A percentile compares a stretch with the other conserved stretches of the same genome.
Conservation (phyloP, 2,329 filamentous ascomycete genomes). For the Xylariales sp. region DNA sequence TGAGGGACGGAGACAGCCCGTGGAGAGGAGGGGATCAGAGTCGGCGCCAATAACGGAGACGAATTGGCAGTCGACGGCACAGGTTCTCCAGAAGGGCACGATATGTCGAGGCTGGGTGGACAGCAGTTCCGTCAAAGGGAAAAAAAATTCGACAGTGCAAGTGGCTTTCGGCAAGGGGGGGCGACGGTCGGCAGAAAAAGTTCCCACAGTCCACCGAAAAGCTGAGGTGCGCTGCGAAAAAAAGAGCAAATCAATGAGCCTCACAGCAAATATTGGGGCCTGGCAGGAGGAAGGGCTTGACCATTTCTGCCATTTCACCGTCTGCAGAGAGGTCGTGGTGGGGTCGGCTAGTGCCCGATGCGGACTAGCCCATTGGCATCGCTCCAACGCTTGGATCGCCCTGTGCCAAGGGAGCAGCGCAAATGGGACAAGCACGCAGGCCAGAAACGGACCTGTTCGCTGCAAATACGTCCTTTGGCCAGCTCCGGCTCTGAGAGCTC, state of each 20-base stretch:
- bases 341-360: neutral
- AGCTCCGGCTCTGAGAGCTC: too few relatives aligned
- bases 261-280: too few relatives aligned
- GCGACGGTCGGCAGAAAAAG: conserved; percentile 1
- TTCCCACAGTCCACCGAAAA: too few relatives aligned
- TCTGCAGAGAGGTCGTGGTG: too few relatives aligned
- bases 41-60: neutral
- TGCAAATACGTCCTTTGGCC: too few relatives aligned
- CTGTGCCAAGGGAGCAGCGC: neutral
- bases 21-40: neutral
- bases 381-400: conserved; percentile 1
- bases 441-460: too few relatives aligned
- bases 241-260: too few relatives aligned
- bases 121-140: neutral
- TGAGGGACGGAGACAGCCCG: too few relatives aligned
- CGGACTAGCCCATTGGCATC: neutral
- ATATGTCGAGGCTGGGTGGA: neutral
- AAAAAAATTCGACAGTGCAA: neutral
- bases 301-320: too few relatives aligned
- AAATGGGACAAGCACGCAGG: neutral
- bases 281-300: neutral
- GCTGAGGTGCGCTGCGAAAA: too few relatives aligned
- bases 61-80: neutral
- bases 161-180: neutral
- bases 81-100: neutral